Base-by-base conservation (phyloP, 768 basidiomycete species). In the Amanita rimosa region DNA sequence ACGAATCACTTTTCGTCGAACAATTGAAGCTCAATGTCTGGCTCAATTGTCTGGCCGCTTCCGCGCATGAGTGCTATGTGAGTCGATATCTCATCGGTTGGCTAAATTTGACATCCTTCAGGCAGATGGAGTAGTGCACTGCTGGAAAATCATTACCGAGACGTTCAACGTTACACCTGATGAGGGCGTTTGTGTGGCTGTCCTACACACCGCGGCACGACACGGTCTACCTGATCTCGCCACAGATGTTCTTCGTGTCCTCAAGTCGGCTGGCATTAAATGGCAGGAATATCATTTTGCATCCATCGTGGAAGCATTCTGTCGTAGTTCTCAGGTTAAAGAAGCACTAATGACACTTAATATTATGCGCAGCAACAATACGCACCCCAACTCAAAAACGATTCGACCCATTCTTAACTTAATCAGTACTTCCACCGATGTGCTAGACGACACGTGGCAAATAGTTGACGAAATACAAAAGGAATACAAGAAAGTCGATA, bases 241-340 rank as follows among this genome's bases (percentile, higher is more conserved):
- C 19, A 67, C 75, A 11, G 78, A 81, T 36, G 84, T 75, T 24
- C 64, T 92, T 36, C 75, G 71, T 1, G 64, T 73, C 6, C 66
- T 94, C 34, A 71, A 75, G 39, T 45, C 53, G 8, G 62, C 75
- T 6, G 71, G 73, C 13, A 62, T 77, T 11, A 59, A 68, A 40
- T 71, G 75, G 64, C 59, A 71, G 57, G 90, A 92, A 59, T 65
- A 84, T 57, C 91, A 94, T 59, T 79, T 88, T 55, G 78, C 85
- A 1, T 79, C 88, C 2, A 64, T 92, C 17, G 67, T 93, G 26
- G 85, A 91, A 58, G 80, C 88, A 0, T 80, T 84, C 56, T 78
- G 76, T 61, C 73, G 67, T 11, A 72, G 69, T 22, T 68, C 69
- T 1, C 69, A 77, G 37, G 55, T 88, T 37, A 72, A 76, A 44